Evolutionary conservation across 345 rosid species (phyloP), one percentile per base, ranked within the genome.

Genomic region (Brassica juncea): DNA sequence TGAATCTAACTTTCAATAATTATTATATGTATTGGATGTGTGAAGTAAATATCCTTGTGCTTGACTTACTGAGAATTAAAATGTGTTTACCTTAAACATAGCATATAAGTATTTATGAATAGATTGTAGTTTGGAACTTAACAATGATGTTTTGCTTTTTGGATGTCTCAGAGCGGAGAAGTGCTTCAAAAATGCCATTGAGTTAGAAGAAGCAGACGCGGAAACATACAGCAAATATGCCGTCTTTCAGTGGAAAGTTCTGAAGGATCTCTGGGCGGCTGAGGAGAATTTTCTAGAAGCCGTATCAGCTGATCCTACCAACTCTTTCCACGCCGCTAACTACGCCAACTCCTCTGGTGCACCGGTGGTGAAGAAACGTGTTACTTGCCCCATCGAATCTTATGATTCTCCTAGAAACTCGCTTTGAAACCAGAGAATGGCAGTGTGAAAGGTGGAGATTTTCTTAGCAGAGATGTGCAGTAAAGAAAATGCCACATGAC

Each of bases 271-370:
- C 3, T 86, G 89, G 92, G 87, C 79, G 30, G 98, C 98, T 3
- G 98, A 94, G 73, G 95, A 91, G 76, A 81, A 69, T 70, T 90
- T 88, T 71, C 85, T 78, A 66, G 86, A 88, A 78, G 95, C 98
- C 23, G 61, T 90, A 37, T 81, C 83, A 0, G 86, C 82, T 5
- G 95, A 86, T 1, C 89, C 91, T 0, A 67, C 80, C 7, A 90
- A 77, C 82, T 67, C 88, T 8, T 82, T 55, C 44, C 60, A 88
- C 44, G 85, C 92, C 0, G 87, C 93, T 5, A 91, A 77, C 70
- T 90, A 94, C 21, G 97, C 94, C 0, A 69, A 75, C 79, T 94
- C 77, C 90, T 94, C 0, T 87, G 92, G 90, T 88, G 27, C 67
- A 90, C 92, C 0, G 92, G 97, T 19, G 95, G 86, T 4, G 87